phyloP scores from a whole-genome alignment of 352 stramenopile genomes.

The Pythium volutum region DNA sequence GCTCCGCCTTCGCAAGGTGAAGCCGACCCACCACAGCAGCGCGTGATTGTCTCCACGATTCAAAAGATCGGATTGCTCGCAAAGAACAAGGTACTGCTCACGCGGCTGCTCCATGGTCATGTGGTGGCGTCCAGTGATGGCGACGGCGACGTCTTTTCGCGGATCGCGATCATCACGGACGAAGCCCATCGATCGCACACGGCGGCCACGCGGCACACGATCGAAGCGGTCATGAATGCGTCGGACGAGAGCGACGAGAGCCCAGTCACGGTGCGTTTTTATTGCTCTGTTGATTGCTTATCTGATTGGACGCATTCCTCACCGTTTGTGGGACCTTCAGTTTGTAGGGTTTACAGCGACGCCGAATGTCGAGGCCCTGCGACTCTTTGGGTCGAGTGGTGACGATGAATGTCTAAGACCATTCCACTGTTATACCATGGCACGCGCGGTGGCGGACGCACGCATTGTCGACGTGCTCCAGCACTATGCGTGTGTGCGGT shows the following conservation, averaged over 20 bases:
- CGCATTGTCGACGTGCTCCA: conserved; percentile 66
- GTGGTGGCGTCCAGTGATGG: neutral
- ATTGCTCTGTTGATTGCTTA: no score
- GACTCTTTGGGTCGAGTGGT: conserved; percentile 54
- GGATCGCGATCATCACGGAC: conserved; percentile 79
- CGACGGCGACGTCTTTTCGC: conserved; percentile 34
- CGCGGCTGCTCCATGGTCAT: conserved; percentile 59
- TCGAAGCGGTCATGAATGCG: conserved; percentile 61
- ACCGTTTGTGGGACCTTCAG: conserved; percentile 28
- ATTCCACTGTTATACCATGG: conserved; percentile 78
- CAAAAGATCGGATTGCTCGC: conserved; percentile 77
- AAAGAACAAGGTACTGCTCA: conserved; percentile 63
- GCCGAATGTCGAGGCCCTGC: conserved; percentile 56
- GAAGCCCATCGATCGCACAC: conserved; percentile 82
- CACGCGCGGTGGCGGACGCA: conserved; percentile 43
- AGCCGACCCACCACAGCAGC: conserved; percentile 22
- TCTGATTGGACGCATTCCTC: no score
- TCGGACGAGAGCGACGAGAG: conserved; percentile 25
- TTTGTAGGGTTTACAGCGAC: conserved; percentile 84
- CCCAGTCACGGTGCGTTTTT: conserved; percentile 2
- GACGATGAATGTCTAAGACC: conserved; percentile 24
- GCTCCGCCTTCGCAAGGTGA: conserved; percentile 5
- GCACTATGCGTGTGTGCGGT: conserved; percentile 56
- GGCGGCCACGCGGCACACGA: conserved; percentile 55
- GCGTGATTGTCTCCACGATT: conserved; percentile 78